Base-by-base conservation (phyloP, 768 basidiomycete species). In the Boletus reticulatus region DNA sequence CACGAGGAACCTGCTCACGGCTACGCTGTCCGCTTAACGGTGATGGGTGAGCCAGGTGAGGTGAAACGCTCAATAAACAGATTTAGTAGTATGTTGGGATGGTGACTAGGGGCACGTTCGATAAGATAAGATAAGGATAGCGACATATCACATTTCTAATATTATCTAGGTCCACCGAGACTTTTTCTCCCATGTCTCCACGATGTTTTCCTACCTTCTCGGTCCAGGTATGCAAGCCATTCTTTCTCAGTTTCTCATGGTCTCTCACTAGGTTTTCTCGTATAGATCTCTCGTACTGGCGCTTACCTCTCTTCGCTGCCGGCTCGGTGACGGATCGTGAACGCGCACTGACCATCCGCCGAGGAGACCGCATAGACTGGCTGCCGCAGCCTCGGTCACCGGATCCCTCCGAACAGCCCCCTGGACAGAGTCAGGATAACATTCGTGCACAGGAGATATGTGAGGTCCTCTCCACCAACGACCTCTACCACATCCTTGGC, bases 1-100 rank as follows among this genome's bases (percentile, higher is more conserved):
- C 51, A 47, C 62, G 58, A 34, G 48, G 60, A 67, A n/a, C 62
- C 61, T 20, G 66, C 37, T 7, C 2, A 64, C 1, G 67, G 61
- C 12, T 77, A 71, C 5, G 73, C 76, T 29, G 60, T 93, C 22
- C 76, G 79, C 52, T 60, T 96, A 68, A 96, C 93, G n/a, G 80
- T 90, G 29, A 98, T 98, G 95, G 94, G 94, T 10, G 88, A 90
- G 67, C 77, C 87, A 43, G 93, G 92, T 13, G 91, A 94, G 69
- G 84, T 92, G 47, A 79, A 75, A 60, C 71, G 81, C 55, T 75
- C 82, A 32, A 80, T 84, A 39, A 72, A 73, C 53, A 78, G 69
- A 62, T 78, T 97, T 36, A 80, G 85, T 48, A 70, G 64, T 45
- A 65, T 60, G 22, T 62, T 89, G 38, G 74, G 72, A 78, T 71